phyloP scores from a whole-genome alignment of 495 filamentous ascomycete genomes.

The Tetracladium setigerum region DNA sequence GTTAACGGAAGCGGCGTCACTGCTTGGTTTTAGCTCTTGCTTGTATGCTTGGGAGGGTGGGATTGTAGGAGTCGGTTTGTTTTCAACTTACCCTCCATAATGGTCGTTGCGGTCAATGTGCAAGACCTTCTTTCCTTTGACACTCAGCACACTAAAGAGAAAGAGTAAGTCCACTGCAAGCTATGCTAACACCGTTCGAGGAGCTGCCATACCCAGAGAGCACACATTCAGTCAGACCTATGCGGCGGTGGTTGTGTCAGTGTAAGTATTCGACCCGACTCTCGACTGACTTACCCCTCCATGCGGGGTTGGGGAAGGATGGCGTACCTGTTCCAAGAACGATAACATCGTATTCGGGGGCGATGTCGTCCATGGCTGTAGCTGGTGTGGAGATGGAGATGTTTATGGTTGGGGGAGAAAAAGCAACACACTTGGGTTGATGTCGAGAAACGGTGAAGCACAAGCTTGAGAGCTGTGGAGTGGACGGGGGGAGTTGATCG shows the following conservation, averaged over 20 bases:
- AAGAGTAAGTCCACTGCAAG: too few species aligned
- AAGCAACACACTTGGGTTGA: neutral
- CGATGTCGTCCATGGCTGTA: constrained; percentile 82
- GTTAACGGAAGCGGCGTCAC: constrained; percentile 90
- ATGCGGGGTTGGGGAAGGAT: constrained; percentile 24
- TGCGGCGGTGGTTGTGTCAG: constrained; percentile 9
- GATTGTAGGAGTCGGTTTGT: constrained; percentile 2
- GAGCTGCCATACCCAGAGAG: constrained; percentile 70
- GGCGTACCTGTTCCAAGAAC: constrained; percentile 88
- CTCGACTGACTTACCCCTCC: constrained; percentile 10
- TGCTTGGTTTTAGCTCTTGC: constrained; percentile 28
- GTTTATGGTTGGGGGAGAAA: constrained; percentile 3
- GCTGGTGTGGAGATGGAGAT: neutral
- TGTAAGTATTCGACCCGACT: neutral
- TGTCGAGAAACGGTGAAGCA: constrained; percentile 18
- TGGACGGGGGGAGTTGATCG: neutral
- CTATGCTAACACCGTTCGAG: neutral
- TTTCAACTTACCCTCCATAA: constrained; percentile 79
- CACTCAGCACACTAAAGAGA: constrained; percentile 67
- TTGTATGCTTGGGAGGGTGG: neutral
- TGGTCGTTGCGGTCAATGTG: constrained; percentile 99
- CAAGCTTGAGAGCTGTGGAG: constrained; percentile 6
- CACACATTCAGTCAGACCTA: constrained; percentile 96
- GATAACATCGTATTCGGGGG: constrained; percentile 94
- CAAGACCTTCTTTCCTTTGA: constrained; percentile 97